Evolutionary conservation across 345 rosid species (phyloP).

Genomic region (Euphorbia peplus): DNA sequence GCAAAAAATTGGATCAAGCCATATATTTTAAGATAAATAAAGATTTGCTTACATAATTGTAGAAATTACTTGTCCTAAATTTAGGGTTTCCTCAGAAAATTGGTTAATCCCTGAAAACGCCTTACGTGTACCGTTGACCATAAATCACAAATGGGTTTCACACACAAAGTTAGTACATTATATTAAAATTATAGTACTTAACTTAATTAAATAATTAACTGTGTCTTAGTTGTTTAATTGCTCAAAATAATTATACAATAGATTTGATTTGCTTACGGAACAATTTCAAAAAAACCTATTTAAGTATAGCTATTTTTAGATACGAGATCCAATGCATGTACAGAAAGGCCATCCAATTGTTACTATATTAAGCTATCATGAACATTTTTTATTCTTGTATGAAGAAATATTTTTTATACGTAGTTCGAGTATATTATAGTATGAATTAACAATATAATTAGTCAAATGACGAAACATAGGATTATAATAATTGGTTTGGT

Average conservation of each 20-base stretch:
- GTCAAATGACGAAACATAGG: neutral
- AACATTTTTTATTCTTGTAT: neutral
- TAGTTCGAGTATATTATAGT: no score
- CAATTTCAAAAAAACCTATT: neutral
- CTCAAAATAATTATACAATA: neutral
- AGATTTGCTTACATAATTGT: constrained; percentile 11
- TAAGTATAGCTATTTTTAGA: constrained; percentile 10
- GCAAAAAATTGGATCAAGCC: neutral
- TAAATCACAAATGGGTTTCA: neutral
- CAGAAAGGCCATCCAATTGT: neutral
- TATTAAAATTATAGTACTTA: neutral
- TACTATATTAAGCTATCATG: constrained; percentile 8
- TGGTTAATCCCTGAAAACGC: constrained; percentile 25
- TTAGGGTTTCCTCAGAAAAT: constrained; percentile 26
- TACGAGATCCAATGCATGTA: constrained; percentile 27
- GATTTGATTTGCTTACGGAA: neutral
- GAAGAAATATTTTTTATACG: neutral
- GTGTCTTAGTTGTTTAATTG: constrained; percentile 17
- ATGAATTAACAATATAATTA: neutral
- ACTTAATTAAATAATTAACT: constrained; percentile 5
- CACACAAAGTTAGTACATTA: constrained; percentile 7
- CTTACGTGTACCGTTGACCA: constrained; percentile 29
- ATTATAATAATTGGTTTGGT: neutral
- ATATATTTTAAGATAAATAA: neutral
- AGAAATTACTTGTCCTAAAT: constrained; percentile 28